These are phyloP conservation scores for Fusarium beomiforme DNA, from an alignment of 2,329 filamentous ascomycete genomes.

Conservation along the genomic window DNA sequence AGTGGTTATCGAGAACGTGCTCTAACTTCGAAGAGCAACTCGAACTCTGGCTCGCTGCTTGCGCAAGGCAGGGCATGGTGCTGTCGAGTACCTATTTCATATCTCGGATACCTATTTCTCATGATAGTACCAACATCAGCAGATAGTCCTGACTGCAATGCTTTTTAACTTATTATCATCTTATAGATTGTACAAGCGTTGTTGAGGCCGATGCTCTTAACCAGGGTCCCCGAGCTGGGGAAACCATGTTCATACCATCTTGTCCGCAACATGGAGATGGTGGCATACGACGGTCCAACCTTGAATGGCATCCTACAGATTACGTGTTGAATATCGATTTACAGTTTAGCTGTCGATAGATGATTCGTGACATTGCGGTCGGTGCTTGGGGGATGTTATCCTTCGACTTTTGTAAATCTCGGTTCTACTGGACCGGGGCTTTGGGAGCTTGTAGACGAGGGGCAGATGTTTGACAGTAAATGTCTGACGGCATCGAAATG, in stretches of 20 bases:
- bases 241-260: constrained; percentile 32
- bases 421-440: background rate
- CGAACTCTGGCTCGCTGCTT: background rate
- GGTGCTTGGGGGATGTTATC: background rate
- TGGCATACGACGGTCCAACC: background rate
- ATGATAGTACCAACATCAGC: background rate
- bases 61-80: background rate
- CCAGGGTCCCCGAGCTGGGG: constrained; percentile 22
- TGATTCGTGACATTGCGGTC: background rate
- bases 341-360: background rate
- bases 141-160: background rate
- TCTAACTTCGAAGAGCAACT: constrained; percentile 8
- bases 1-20: background rate
- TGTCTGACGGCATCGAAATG: background rate
- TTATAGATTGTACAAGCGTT: constrained; percentile 24
- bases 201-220: constrained; percentile 21
- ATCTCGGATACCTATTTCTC: background rate
- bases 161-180: background rate
- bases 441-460: background rate
- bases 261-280: constrained; percentile 20
- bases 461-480: background rate
- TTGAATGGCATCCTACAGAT: background rate
- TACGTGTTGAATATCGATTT: background rate
- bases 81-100: background rate
- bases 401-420: background rate